These are phyloP conservation scores for Thelephora terrestris DNA, from an alignment of 1,284 basidiomycete species.

Conservation along the genomic window DNA sequence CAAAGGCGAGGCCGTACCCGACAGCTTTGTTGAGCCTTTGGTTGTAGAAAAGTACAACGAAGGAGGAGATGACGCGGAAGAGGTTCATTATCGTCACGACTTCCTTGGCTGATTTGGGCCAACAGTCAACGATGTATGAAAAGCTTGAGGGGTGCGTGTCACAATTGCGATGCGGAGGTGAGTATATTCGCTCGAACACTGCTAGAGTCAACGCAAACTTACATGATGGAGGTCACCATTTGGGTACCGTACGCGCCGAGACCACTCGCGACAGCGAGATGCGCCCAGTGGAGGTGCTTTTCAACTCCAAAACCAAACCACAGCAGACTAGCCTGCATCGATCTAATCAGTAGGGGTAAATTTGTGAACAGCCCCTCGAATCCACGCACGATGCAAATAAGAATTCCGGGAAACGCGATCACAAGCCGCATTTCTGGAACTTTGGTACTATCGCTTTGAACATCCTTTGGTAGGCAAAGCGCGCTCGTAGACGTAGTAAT, in stretches of 20 bases:
- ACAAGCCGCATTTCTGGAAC: background rate
- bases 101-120: background rate
- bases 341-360: background rate
- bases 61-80: background rate
- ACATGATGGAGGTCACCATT: background rate
- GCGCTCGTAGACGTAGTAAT: too few species aligned
- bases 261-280: background rate
- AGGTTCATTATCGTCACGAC: background rate
- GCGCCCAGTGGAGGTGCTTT: background rate
- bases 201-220: background rate
- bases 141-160: background rate
- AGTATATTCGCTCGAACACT: background rate
- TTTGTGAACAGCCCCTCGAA: background rate
- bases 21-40: background rate
- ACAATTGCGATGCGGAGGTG: background rate
- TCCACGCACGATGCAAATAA: background rate
- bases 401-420: background rate
- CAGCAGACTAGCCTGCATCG: background rate
- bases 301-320: slow-evolving; percentile 1
- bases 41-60: background rate
- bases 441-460: too few species aligned
- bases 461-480: too few species aligned
- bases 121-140: background rate
- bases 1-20: background rate
- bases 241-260: background rate